A percentile compares a stretch with the other conserved stretches of the same genome.
phyloP scores from a whole-genome alignment of 768 basidiomycete genomes.

The Fibroporia radiculosa region DNA sequence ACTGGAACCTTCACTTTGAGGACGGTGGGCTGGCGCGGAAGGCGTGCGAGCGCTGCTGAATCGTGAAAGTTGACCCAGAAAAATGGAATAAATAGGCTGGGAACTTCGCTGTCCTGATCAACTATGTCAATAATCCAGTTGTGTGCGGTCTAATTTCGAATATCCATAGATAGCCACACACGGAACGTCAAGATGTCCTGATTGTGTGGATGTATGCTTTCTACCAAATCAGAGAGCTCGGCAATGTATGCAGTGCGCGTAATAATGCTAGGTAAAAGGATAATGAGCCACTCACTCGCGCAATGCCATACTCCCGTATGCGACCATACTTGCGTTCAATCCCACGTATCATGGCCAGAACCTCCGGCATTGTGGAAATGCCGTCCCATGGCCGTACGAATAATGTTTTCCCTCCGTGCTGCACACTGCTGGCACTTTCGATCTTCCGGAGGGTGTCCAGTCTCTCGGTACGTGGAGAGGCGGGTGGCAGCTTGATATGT shows the following conservation, averaged over 20 bases:
- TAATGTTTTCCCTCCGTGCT: constrained; percentile 10
- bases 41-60: constrained; percentile 4
- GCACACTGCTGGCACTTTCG: neutral
- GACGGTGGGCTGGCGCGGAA: constrained; percentile 27
- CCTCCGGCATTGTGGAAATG: constrained; percentile 40
- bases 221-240: no score
- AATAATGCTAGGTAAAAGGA: neutral
- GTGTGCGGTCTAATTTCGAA: no score
- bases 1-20: constrained; percentile 25
- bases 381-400: constrained; percentile 33
- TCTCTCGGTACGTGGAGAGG: no score
- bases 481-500: no score
- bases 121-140: no score
- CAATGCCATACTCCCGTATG: constrained; percentile 10
- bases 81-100: constrained; percentile 30
- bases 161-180: no score
- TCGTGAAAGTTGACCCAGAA: constrained; percentile 41
- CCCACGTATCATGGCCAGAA: constrained; percentile 42
- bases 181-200: no score
- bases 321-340: constrained; percentile 34
- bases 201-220: no score
- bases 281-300: constrained; percentile 16
- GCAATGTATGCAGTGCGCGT: neutral
- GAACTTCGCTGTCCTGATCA: constrained; percentile 11
- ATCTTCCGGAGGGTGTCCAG: neutral